phyloP scores from a whole-genome alignment of 108 stramenopile species.

The Cyclotella baltica region DNA sequence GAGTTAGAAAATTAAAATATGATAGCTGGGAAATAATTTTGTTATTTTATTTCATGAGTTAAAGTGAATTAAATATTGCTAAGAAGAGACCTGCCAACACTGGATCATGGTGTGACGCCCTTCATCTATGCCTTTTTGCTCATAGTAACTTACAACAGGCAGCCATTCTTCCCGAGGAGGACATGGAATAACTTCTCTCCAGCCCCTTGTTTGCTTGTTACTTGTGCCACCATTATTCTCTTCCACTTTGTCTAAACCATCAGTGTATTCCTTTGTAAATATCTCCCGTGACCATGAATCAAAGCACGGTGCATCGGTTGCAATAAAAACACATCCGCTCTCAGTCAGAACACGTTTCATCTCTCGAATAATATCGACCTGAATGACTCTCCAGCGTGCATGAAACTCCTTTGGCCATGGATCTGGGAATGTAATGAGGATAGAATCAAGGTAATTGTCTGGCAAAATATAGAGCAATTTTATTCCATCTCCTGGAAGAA shows the following conservation, averaged over 20 bases:
- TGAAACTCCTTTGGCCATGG: conserved; percentile 67
- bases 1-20: not conserved
- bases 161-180: conserved; percentile 71
- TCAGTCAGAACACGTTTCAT: conserved; percentile 59
- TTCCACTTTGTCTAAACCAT: not conserved
- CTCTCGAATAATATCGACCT: conserved; percentile 51
- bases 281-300: conserved; percentile 59
- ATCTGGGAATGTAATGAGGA: conserved; percentile 81
- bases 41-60: too few species aligned
- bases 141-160: conserved; percentile 73
- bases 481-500: conserved; percentile 72
- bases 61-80: not conserved
- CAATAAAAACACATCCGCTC: conserved; percentile 66
- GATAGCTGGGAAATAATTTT: not conserved
- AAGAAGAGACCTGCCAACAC: conserved; percentile 55
- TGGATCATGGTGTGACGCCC: conserved; percentile 56
- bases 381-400: conserved; percentile 61
- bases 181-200: conserved; percentile 55
- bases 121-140: conserved; percentile 76
- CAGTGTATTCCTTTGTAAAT: conserved; percentile 27
- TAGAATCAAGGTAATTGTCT: conserved; percentile 45
- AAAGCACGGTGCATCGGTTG: conserved; percentile 75
- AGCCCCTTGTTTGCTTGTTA: conserved; percentile 1
- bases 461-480: conserved; percentile 68
- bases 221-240: conserved; percentile 13